Evolutionary conservation across 495 filamentous ascomycete species (phyloP).

Genomic region (Saxophila tyrrhenica): DNA sequence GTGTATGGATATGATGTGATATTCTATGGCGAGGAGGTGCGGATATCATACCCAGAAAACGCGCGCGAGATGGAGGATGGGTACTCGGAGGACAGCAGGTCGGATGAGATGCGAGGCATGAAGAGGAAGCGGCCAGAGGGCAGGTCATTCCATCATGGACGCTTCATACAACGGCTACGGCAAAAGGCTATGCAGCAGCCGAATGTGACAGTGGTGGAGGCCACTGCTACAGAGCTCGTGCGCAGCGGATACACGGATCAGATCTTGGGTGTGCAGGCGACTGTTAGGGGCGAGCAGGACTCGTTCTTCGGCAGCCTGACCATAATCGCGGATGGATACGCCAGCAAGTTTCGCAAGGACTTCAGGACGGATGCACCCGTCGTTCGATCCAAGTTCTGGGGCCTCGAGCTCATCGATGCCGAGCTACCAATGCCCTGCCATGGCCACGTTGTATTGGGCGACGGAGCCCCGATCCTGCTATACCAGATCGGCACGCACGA

Average conservation of each 20-base stretch:
- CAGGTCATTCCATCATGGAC: slow-evolving; percentile 35
- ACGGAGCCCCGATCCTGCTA: slow-evolving; percentile 69
- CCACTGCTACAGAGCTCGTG: slow-evolving; percentile 37
- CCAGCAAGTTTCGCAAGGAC: slow-evolving; percentile 80
- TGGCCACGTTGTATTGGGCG: slow-evolving; percentile 80
- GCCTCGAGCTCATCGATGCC: slow-evolving; percentile 80
- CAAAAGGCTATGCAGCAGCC: slow-evolving; percentile 24
- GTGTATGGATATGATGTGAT: slow-evolving; percentile 80
- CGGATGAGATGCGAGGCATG: slow-evolving; percentile 15
- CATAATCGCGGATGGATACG: slow-evolving; percentile 86
- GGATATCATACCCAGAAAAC: slow-evolving; percentile 55
- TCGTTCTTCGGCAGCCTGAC: slow-evolving; percentile 76
- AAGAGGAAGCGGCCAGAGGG: slow-evolving; percentile 30
- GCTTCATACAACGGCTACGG: slow-evolving; percentile 33
- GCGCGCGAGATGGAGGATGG: slow-evolving; percentile 5
- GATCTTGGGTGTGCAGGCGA: slow-evolving; percentile 63
- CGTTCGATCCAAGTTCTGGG: slow-evolving; percentile 76
- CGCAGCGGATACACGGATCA: slow-evolving; percentile 31
- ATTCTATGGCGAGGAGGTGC: slow-evolving; percentile 67
- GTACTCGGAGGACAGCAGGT: background rate
- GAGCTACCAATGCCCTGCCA: slow-evolving; percentile 58
- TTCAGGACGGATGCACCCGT: slow-evolving; percentile 57
- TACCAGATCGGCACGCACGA: slow-evolving; percentile 97
- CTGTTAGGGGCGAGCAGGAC: slow-evolving; percentile 50
- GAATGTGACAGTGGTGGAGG: slow-evolving; percentile 40